Conservation (phyloP, 2,329 filamentous ascomycete species). For the Colletotrichum sp. region DNA sequence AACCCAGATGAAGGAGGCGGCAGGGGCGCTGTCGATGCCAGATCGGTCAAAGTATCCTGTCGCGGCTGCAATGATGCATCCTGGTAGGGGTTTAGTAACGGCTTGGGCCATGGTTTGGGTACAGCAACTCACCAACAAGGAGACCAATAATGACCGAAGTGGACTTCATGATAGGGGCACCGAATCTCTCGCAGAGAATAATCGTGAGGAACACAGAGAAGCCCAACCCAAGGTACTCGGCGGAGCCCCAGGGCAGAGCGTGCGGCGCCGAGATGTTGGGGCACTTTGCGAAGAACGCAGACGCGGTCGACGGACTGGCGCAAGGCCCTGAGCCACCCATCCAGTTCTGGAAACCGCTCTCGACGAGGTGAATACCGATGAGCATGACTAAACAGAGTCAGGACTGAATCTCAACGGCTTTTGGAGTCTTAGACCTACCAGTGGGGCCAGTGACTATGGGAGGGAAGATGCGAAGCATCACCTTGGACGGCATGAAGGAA, state of each 20-base stretch:
- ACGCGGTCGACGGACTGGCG: slow-evolving; percentile 53
- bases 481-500: slow-evolving; percentile 73
- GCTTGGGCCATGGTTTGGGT: neutral
- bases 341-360: slow-evolving; percentile 78
- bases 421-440: slow-evolving; percentile 35
- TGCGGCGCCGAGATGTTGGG: slow-evolving; percentile 72
- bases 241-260: slow-evolving; percentile 77
- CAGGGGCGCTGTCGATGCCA: slow-evolving; percentile 75
- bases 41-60: slow-evolving; percentile 79
- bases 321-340: slow-evolving; percentile 74
- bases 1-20: slow-evolving; percentile 79
- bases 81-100: slow-evolving; percentile 43
- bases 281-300: slow-evolving; percentile 67
- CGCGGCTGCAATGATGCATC: slow-evolving; percentile 80
- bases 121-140: slow-evolving; percentile 37
- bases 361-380: slow-evolving; percentile 76
- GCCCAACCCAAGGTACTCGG: slow-evolving; percentile 79
- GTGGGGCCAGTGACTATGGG: slow-evolving; percentile 80
- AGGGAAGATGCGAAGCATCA: slow-evolving; percentile 77
- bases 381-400: slow-evolving; percentile 53
- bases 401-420: neutral
- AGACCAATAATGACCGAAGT: slow-evolving; percentile 78
- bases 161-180: slow-evolving; percentile 84
- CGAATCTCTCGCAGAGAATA: slow-evolving; percentile 81
- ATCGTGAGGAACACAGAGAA: slow-evolving; percentile 83